phyloP scores from a whole-genome alignment of 108 stramenopile species.

The Nannochloropsis gaditana region DNA sequence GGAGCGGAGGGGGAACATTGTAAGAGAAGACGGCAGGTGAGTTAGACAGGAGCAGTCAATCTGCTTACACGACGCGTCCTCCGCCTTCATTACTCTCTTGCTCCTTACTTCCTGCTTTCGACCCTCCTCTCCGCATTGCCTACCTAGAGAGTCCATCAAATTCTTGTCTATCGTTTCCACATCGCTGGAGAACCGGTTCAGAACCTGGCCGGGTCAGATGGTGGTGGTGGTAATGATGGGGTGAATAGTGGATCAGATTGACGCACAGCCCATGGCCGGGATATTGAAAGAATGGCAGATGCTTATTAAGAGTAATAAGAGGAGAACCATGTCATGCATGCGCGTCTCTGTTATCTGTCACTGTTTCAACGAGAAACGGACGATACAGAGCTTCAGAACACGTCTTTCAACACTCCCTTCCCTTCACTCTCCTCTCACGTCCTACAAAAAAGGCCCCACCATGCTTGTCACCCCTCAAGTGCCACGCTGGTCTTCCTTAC shows the following conservation, averaged over 20 bases:
- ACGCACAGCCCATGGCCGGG: no score
- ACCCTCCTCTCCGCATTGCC: neutral
- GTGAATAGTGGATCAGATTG: no score
- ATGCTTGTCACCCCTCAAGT: no score
- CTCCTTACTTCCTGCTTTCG: neutral
- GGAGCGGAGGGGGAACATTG: neutral
- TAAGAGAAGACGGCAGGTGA: neutral
- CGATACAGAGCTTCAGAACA: no score
- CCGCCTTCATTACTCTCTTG: neutral
- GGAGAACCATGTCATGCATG: no score
- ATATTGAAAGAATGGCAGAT: neutral
- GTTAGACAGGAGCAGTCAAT: neutral
- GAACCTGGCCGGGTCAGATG: neutral
- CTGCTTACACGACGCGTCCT: neutral
- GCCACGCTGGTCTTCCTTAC: neutral
- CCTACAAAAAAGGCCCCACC: no score
- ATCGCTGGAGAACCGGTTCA: constrained; percentile 69
- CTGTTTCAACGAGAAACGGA: no score
- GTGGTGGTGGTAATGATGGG: neutral
- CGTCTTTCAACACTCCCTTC: no score
- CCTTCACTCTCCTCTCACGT: no score
- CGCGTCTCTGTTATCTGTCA: no score
- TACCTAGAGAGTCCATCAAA: constrained; percentile 57
- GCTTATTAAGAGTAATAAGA: neutral
- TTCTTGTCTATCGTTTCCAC: constrained; percentile 87